Evolutionary conservation across 441 rosid genomes (phyloP).

Genomic region (Raphanus hybrid): DNA sequence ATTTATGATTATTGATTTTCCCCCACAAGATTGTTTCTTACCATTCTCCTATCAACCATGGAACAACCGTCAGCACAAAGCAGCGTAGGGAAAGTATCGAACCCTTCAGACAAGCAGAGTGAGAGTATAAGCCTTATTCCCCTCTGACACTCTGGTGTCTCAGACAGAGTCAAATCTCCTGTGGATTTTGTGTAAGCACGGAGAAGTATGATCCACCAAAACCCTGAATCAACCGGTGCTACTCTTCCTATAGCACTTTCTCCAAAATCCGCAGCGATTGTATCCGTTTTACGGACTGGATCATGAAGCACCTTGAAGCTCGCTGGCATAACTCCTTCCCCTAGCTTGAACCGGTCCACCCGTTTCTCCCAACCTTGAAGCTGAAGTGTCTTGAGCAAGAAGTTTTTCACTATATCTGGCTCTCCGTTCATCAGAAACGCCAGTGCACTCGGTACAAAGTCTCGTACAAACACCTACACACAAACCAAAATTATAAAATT

Average conservation of each 20-base stretch:
- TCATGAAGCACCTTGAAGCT: conserved; percentile 96
- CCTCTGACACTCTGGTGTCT: conserved; percentile 84
- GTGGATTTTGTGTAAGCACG: conserved; percentile 98
- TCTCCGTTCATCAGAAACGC: conserved; percentile 98
- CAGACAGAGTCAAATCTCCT: conserved; percentile 76
- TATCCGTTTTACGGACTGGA: conserved; percentile 69
- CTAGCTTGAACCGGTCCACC: conserved; percentile 86
- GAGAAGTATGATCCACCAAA: conserved; percentile 98
- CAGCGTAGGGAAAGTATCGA: conserved; percentile 90
- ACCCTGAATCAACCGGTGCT: conserved; percentile 97
- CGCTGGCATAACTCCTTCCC: conserved; percentile 97
- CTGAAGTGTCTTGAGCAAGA: conserved; percentile 80
- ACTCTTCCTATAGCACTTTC: conserved; percentile 98
- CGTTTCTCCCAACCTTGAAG: conserved; percentile 97
- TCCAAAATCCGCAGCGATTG: conserved; percentile 84
- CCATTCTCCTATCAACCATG: conserved; percentile 98
- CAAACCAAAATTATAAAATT: background rate
- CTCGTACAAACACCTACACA: conserved; percentile 82
- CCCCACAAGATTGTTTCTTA: conserved; percentile 26
- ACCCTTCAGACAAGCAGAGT: conserved; percentile 87
- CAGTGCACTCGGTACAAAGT: conserved; percentile 91
- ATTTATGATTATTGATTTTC: background rate
- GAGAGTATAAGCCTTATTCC: conserved; percentile 86
- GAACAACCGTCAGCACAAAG: conserved; percentile 97
- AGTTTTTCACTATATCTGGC: conserved; percentile 90